Evolutionary conservation across 2,329 filamentous ascomycete species (phyloP).

Genomic region (Aaosphaeria arxii): DNA sequence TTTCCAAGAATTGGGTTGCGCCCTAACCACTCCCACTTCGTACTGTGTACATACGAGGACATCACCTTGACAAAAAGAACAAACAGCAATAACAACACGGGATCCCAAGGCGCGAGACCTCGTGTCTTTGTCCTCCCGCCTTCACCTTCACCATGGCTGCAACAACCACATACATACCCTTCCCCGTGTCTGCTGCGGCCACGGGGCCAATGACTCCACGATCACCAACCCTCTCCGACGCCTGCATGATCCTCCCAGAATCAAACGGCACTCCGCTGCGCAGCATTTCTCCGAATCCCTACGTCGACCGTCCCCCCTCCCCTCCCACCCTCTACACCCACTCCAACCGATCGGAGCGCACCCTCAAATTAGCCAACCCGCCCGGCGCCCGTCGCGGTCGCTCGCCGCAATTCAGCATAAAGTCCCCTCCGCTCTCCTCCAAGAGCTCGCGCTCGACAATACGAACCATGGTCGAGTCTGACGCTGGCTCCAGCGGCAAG

Average conservation of each 20-base stretch:
- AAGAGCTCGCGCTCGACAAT: conserved; percentile 35
- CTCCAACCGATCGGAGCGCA: conserved; percentile 14
- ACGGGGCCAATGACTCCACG: conserved; percentile 15
- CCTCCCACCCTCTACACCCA: conserved; percentile 30
- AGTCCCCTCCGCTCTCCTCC: conserved; percentile 29
- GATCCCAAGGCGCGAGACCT: too few species aligned
- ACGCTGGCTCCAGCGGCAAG: conserved; percentile 9
- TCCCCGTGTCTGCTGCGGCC: conserved; percentile 3
- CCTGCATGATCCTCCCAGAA: conserved; percentile 88
- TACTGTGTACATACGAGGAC: too few species aligned
- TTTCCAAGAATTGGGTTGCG: too few species aligned
- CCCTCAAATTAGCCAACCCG: conserved; percentile 23
- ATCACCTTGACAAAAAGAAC: too few species aligned
- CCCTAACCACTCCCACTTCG: too few species aligned
- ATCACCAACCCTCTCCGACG: conserved; percentile 86
- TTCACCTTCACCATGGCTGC: conserved; percentile 7
- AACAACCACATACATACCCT: background rate
- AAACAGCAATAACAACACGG: too few species aligned
- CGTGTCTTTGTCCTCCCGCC: too few species aligned
- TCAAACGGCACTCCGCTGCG: conserved; percentile 17
- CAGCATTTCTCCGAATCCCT: conserved; percentile 52
- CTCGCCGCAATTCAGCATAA: conserved; percentile 19
- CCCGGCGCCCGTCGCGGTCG: conserved; percentile 26
- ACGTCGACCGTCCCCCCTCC: conserved; percentile 46
- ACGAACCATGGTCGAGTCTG: conserved; percentile 26